Conservation (phyloP, 2,329 filamentous ascomycete species). For the Hymenoscyphus linearis region DNA sequence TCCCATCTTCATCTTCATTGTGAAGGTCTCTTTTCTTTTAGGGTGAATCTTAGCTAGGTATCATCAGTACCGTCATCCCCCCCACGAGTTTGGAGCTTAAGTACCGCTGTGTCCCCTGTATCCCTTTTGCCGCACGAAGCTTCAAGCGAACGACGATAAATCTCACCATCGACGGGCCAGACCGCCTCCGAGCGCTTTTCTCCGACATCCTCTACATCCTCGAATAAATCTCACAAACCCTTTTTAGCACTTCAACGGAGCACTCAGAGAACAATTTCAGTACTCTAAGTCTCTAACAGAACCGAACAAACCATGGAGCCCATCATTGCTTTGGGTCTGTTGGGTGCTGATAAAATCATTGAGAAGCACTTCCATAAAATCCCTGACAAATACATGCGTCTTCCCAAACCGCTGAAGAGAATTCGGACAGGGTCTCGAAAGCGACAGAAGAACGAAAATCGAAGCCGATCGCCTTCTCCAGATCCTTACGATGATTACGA, state of each 20-base stretch:
- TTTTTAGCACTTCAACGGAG: neutral
- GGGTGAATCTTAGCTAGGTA: neutral
- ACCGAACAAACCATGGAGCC: constrained; percentile 1
- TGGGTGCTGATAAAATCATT: constrained; percentile 7
- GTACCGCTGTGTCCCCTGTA: neutral
- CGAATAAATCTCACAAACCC: no score
- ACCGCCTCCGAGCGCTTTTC: neutral
- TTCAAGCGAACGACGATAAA: neutral
- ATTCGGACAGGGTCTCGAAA: neutral
- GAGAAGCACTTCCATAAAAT: constrained; percentile 17
- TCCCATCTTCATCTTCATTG: neutral
- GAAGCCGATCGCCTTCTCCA: neutral
- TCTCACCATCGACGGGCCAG: neutral
- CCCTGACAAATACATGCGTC: constrained; percentile 10
- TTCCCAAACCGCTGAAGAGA: constrained; percentile 2
- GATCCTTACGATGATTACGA: constrained; percentile 2
- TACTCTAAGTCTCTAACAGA: neutral
- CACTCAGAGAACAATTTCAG: neutral
- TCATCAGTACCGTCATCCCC: neutral
- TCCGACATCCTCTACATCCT: neutral
- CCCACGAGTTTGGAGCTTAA: neutral
- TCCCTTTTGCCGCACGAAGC: neutral
- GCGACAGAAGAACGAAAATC: neutral
- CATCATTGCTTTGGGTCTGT: constrained; percentile 11
- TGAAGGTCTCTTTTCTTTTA: no score